Evolutionary conservation across 2,329 filamentous ascomycete species (phyloP).

Genomic region (Talaromyces verruculosus): DNA sequence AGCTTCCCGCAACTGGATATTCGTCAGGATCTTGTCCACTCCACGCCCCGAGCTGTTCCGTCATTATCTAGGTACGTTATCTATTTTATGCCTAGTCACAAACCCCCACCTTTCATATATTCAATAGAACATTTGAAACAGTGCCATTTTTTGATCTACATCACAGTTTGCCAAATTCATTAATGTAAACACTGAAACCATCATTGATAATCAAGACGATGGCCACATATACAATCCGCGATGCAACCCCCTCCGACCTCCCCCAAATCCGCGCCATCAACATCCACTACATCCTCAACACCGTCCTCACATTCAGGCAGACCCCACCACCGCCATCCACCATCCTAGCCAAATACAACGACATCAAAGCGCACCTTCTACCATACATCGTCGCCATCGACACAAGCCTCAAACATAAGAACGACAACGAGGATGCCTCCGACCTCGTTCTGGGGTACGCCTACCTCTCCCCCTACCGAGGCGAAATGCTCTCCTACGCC

Average conservation of each 20-base stretch:
- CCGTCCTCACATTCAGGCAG: conserved; percentile 37
- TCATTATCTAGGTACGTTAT: neutral
- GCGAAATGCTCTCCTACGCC: conserved; percentile 38
- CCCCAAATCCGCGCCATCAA: conserved; percentile 38
- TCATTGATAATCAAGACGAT: neutral
- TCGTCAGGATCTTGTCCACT: neutral
- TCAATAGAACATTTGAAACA: neutral
- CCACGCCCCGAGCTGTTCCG: neutral
- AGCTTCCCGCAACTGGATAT: neutral
- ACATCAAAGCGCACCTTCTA: conserved; percentile 27
- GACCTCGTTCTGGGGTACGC: conserved; percentile 35
- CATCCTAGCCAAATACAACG: conserved; percentile 31
- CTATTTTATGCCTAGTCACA: neutral
- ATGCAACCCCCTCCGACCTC: conserved; percentile 35
- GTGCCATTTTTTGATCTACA: neutral
- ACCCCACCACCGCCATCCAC: conserved; percentile 31
- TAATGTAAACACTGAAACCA: neutral
- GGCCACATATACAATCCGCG: conserved; percentile 29
- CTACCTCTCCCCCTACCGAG: conserved; percentile 39
- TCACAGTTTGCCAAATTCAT: neutral
- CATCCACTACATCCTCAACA: conserved; percentile 41
- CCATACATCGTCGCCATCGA: conserved; percentile 42
- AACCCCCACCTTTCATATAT: neutral
- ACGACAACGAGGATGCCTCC: neutral
- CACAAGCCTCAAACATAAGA: conserved; percentile 14